Conservation (phyloP, 345 rosid species). For the Populus tremula region DNA sequence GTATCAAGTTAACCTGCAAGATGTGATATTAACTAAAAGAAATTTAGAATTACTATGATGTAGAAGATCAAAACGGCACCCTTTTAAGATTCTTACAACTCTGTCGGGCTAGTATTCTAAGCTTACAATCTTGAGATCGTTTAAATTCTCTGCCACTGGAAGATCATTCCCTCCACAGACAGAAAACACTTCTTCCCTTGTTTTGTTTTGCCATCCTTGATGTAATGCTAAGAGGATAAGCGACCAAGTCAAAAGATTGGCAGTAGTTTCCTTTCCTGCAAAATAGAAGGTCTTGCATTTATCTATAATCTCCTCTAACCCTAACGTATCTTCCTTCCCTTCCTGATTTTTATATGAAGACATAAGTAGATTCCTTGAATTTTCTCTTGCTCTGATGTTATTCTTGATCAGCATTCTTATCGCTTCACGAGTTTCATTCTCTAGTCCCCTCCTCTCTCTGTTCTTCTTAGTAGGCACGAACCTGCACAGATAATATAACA, state of each 20-base stretch:
- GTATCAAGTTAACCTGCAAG: conserved; percentile 57
- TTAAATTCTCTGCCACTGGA: conserved; percentile 43
- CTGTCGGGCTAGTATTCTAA: neutral
- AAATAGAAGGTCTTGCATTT: conserved; percentile 89
- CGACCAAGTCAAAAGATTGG: conserved; percentile 62
- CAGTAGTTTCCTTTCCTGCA: conserved; percentile 85
- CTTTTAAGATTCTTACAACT: neutral
- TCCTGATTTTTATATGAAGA: conserved; percentile 47
- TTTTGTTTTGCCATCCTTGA: conserved; percentile 79
- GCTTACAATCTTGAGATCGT: conserved; percentile 67
- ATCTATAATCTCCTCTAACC: conserved; percentile 65
- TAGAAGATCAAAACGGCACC: conserved; percentile 9
- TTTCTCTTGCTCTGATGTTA: conserved; percentile 31
- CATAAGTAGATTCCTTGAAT: conserved; percentile 53
- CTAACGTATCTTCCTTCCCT: conserved; percentile 57
- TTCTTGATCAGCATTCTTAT: conserved; percentile 45
- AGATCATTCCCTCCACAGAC: conserved; percentile 33
- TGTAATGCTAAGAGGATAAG: conserved; percentile 62
- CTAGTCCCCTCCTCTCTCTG: conserved; percentile 64
- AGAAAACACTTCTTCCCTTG: conserved; percentile 59
- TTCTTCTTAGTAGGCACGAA: conserved; percentile 77
- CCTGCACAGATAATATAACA: conserved; percentile 27
- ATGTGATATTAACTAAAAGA: neutral
- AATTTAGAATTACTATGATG: neutral
- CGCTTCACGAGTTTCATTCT: conserved; percentile 61